Conservation (phyloP, 2,329 filamentous ascomycete genomes). For the Penicillium frequentans region DNA sequence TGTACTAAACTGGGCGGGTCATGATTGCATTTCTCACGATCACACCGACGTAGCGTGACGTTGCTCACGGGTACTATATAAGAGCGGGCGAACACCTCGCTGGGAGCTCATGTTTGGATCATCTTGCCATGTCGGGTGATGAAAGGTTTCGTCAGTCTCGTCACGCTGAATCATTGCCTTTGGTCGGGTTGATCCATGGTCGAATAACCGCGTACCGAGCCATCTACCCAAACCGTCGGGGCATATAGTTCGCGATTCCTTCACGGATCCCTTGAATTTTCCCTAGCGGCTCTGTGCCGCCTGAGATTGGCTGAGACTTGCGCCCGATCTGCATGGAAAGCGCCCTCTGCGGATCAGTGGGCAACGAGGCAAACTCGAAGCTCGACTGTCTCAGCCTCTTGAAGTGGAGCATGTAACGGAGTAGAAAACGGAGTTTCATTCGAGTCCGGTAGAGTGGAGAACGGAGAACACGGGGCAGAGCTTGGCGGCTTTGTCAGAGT, state of each 20-base stretch:
- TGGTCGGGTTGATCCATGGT: constrained; percentile 26
- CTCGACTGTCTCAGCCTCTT: constrained; percentile 1
- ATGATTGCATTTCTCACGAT: constrained; percentile 29
- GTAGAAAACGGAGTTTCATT: constrained; percentile 13
- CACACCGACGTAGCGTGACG: constrained; percentile 30
- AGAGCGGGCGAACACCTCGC: constrained; percentile 4
- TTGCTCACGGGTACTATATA: constrained; percentile 16
- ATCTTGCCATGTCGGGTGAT: constrained; percentile 22
- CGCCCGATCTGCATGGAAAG: neutral
- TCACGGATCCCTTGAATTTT: neutral
- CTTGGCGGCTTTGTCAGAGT: constrained; percentile 28
- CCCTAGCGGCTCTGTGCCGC: neutral
- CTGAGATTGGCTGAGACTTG: neutral
- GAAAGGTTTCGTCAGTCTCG: constrained; percentile 32
- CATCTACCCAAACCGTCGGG: constrained; percentile 23
- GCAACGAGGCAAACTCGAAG: neutral
- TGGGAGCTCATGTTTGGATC: constrained; percentile 20
- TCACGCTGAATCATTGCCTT: constrained; percentile 28
- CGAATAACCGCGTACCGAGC: constrained; percentile 13
- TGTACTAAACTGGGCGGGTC: constrained; percentile 18
- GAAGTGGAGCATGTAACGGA: constrained; percentile 3
- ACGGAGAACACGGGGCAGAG: constrained; percentile 10
- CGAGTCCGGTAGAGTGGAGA: constrained; percentile 15
- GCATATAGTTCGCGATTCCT: constrained; percentile 8
- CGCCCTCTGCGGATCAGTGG: neutral